These are phyloP conservation scores for Chalciporus piperatus DNA, from an alignment of 768 basidiomycete species.

Conservation along the genomic window DNA sequence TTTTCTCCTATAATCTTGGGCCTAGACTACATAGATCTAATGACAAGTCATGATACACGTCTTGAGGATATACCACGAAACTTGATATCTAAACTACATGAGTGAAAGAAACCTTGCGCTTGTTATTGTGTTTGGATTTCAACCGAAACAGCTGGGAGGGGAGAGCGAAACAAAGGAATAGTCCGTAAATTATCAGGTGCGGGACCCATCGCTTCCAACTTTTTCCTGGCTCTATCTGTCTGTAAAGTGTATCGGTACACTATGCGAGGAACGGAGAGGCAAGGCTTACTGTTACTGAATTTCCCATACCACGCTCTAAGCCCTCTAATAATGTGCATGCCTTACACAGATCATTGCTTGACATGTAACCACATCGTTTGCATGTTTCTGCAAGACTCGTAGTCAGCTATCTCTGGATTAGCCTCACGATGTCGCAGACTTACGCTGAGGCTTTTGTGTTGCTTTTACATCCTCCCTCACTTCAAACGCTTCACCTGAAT, in stretches of 20 bases:
- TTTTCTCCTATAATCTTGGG: not conserved
- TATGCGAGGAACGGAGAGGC: not conserved
- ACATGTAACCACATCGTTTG: slow-evolving; percentile 90
- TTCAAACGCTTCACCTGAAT: slow-evolving; percentile 92
- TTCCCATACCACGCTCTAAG: slow-evolving; percentile 78
- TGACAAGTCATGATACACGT: not conserved
- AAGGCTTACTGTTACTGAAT: slow-evolving; percentile 55
- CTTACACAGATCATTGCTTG: slow-evolving; percentile 95
- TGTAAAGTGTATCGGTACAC: slow-evolving; percentile 28
- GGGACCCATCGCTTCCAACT: slow-evolving; percentile 56
- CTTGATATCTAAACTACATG: not conserved
- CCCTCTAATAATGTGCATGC: slow-evolving; percentile 91
- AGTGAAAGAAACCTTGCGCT: not conserved
- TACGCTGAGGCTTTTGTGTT: slow-evolving; percentile 81
- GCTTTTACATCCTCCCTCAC: slow-evolving; percentile 82
- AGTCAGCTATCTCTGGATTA: not conserved
- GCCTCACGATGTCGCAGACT: slow-evolving; percentile 28
- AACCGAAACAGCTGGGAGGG: slow-evolving; percentile 40
- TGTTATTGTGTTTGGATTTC: slow-evolving; percentile 29
- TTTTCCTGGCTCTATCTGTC: slow-evolving; percentile 68
- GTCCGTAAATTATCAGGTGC: slow-evolving; percentile 68
- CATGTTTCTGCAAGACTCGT: slow-evolving; percentile 66
- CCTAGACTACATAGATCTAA: slow-evolving; percentile 3
- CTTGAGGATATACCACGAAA: not conserved
- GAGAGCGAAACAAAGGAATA: slow-evolving; percentile 65